These are phyloP conservation scores for Phytophthora idaei DNA, from an alignment of 352 stramenopile species.

Conservation along the genomic window DNA sequence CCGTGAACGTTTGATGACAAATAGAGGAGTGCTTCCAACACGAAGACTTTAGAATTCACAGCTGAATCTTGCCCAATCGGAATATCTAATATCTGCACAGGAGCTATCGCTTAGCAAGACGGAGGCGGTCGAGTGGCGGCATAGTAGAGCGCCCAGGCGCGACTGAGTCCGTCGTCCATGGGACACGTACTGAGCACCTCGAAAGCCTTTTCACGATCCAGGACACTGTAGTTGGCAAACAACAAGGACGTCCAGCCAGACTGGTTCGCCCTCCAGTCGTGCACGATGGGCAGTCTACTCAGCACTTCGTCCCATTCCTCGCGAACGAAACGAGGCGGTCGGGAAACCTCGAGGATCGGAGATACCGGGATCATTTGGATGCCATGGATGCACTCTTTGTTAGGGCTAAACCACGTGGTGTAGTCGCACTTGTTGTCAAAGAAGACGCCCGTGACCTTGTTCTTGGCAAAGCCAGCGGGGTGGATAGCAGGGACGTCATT, in stretches of 20 bases:
- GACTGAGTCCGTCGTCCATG: slow-evolving; percentile 77
- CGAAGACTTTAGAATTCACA: not conserved
- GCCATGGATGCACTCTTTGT: slow-evolving; percentile 78
- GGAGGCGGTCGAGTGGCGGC: slow-evolving; percentile 44
- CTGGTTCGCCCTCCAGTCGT: slow-evolving; percentile 52
- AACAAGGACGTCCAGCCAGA: slow-evolving; percentile 68
- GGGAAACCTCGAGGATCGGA: slow-evolving; percentile 52
- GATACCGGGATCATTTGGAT: slow-evolving; percentile 81
- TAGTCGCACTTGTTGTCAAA: slow-evolving; percentile 85
- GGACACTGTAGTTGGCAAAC: slow-evolving; percentile 60
- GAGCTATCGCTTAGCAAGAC: slow-evolving; percentile 20
- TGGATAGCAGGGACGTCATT: slow-evolving; percentile 50
- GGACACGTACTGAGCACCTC: slow-evolving; percentile 47
- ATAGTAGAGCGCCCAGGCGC: slow-evolving; percentile 69
- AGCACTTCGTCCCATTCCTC: slow-evolving; percentile 75
- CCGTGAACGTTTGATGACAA: slow-evolving; percentile 8
- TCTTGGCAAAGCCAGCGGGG: slow-evolving; percentile 54
- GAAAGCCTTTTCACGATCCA: slow-evolving; percentile 45
- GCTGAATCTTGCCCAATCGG: too few species aligned
- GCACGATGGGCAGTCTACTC: slow-evolving; percentile 51
- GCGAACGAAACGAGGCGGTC: slow-evolving; percentile 45
- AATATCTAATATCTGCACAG: not conserved
- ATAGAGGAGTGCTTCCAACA: slow-evolving; percentile 3
- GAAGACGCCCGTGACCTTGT: slow-evolving; percentile 76
- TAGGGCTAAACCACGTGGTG: slow-evolving; percentile 74